Evolutionary conservation across 2,329 filamentous ascomycete genomes (phyloP).

Genomic region (Alternaria dauci): DNA sequence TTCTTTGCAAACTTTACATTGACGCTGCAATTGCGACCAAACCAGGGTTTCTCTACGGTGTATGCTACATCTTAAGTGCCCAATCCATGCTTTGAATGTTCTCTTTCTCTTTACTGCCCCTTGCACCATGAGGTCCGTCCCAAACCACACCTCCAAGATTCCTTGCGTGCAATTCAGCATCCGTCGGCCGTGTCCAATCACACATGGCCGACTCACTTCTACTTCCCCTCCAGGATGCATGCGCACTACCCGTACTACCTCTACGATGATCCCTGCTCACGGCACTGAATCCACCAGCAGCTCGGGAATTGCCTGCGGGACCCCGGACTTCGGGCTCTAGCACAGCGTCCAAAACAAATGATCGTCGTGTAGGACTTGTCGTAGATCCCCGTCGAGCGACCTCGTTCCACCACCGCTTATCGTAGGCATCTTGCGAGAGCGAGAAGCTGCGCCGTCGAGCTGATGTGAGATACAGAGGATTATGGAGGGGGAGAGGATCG

Average conservation of each 20-base stretch:
- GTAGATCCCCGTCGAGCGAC: constrained; percentile 11
- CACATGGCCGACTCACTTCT: constrained; percentile 7
- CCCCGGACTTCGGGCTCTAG: constrained; percentile 11
- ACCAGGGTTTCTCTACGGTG: neutral
- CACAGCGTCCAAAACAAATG: constrained; percentile 20
- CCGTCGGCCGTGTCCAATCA: constrained; percentile 13
- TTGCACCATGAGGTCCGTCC: neutral
- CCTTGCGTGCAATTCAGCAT: neutral
- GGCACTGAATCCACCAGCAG: neutral
- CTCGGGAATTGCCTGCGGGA: neutral
- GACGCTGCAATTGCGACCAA: neutral
- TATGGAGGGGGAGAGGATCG: neutral
- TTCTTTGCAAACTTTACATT: constrained; percentile 9
- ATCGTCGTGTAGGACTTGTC: constrained; percentile 1
- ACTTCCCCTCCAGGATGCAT: constrained; percentile 6
- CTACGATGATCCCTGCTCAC: neutral
- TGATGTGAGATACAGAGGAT: neutral
- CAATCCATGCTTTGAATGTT: constrained; percentile 2
- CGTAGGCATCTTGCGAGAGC: constrained; percentile 2
- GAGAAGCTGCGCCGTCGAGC: neutral
- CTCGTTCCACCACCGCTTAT: constrained; percentile 18
- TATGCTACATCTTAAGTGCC: neutral
- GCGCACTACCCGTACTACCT: neutral
- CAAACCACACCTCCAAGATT: neutral
- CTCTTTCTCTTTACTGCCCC: neutral